These are phyloP conservation scores for Monilinia laxa DNA, from an alignment of 2,329 filamentous ascomycete species.

Conservation along the genomic window DNA sequence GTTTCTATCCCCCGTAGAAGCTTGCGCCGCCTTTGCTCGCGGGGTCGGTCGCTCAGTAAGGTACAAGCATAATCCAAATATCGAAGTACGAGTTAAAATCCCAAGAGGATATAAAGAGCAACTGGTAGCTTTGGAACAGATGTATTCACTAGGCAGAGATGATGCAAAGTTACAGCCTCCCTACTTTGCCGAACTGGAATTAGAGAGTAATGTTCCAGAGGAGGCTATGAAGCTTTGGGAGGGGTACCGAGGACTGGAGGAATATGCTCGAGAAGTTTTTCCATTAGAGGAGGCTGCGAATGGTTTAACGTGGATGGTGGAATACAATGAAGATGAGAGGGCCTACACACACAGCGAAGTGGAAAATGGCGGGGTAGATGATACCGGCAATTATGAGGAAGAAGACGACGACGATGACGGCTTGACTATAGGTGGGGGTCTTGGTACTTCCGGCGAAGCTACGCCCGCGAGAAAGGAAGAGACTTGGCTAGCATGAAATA, in stretches of 20 bases:
- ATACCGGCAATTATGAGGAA: constrained; percentile 36
- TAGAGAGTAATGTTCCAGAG: constrained; percentile 65
- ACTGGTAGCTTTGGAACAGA: constrained; percentile 65
- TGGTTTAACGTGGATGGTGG: constrained; percentile 87
- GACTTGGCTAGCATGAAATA: constrained; percentile 37
- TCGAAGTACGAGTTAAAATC: constrained; percentile 82
- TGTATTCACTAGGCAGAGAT: constrained; percentile 50
- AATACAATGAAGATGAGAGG: constrained; percentile 45
- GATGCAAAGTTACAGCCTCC: constrained; percentile 56
- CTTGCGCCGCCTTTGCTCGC: constrained; percentile 74
- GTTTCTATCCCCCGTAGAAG: constrained; percentile 78
- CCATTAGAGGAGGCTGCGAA: constrained; percentile 93
- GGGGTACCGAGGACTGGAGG: constrained; percentile 83
- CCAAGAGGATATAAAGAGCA: constrained; percentile 87
- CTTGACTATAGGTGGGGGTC: constrained; percentile 35
- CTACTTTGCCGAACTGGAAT: constrained; percentile 58
- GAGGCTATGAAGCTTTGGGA: constrained; percentile 86
- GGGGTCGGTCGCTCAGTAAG: constrained; percentile 75
- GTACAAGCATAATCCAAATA: constrained; percentile 70
- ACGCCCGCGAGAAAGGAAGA: constrained; percentile 39
- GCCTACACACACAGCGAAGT: constrained; percentile 27
- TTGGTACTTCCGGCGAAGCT: constrained; percentile 28
- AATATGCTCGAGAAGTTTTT: constrained; percentile 93
- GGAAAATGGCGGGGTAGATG: constrained; percentile 37
- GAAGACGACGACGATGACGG: constrained; percentile 52